Evolutionary conservation across 441 rosid genomes (phyloP).

Genomic region (Raphanus hybrid): DNA sequence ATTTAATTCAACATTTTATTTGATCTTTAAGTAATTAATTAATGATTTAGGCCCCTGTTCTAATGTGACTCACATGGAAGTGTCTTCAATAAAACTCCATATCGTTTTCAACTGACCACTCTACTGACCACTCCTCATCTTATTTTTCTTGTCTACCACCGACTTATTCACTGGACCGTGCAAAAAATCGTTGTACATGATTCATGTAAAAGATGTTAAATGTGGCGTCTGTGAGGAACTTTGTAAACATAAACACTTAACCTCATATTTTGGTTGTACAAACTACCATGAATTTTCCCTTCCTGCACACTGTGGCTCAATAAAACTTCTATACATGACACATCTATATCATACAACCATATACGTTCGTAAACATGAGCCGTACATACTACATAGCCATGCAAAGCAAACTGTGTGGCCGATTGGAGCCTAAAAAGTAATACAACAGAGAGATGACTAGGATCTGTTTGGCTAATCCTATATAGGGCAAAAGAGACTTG

Average conservation of each 20-base stretch:
- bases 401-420: neutral
- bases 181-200: neutral
- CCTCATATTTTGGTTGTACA: neutral
- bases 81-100: neutral
- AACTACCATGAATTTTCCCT: neutral
- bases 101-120: neutral
- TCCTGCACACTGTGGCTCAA: neutral
- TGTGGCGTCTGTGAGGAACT: neutral
- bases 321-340: neutral
- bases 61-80: conserved; percentile 13
- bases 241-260: neutral
- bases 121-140: neutral
- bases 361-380: neutral
- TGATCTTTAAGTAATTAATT: neutral
- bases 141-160: neutral
- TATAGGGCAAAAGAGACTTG: no score
- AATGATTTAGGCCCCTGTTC: conserved; percentile 3
- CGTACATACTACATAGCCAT: neutral
- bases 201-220: neutral
- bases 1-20: neutral
- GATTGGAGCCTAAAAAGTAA: neutral
- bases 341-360: neutral
- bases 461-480: neutral
- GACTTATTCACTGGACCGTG: conserved; percentile 4
- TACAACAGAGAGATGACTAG: neutral